phyloP scores from a whole-genome alignment of 306 rosid genomes.

The Mimosa pudica region DNA sequence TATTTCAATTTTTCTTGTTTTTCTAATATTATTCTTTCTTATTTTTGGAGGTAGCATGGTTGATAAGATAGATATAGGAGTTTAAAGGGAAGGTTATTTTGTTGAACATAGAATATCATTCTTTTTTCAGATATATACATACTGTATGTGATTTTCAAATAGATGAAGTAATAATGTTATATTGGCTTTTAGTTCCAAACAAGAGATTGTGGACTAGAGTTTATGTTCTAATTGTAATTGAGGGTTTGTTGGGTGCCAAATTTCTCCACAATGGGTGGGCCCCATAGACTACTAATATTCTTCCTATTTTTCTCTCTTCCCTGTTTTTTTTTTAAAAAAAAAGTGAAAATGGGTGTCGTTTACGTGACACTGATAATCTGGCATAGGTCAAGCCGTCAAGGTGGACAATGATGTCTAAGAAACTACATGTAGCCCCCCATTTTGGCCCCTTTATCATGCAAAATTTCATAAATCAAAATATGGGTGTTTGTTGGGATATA shows the following conservation, averaged over 20 bases:
- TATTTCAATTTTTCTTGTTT: conserved; percentile 7
- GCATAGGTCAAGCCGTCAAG: background rate
- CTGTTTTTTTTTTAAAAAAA: background rate
- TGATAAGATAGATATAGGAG: conserved; percentile 18
- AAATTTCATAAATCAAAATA: no score
- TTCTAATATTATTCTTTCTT: background rate
- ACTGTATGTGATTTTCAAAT: background rate
- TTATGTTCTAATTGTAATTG: background rate
- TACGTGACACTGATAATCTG: background rate
- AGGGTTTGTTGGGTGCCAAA: background rate
- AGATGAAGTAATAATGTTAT: background rate
- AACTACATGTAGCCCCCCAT: background rate
- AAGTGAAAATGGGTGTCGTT: background rate
- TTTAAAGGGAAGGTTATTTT: conserved; percentile 1
- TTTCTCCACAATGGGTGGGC: background rate
- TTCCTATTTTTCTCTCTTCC: background rate
- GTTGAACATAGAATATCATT: conserved; percentile 15
- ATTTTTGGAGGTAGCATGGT: background rate
- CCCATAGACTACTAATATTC: background rate
- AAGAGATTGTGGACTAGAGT: background rate
- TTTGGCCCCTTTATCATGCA: background rate
- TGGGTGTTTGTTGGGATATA: no score
- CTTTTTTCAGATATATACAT: background rate
- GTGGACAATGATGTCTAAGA: background rate
- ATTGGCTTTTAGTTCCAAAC: background rate